phyloP scores from a whole-genome alignment of 176 grass and related monocot genomes.

The Hyparrhenia diplandra region DNA sequence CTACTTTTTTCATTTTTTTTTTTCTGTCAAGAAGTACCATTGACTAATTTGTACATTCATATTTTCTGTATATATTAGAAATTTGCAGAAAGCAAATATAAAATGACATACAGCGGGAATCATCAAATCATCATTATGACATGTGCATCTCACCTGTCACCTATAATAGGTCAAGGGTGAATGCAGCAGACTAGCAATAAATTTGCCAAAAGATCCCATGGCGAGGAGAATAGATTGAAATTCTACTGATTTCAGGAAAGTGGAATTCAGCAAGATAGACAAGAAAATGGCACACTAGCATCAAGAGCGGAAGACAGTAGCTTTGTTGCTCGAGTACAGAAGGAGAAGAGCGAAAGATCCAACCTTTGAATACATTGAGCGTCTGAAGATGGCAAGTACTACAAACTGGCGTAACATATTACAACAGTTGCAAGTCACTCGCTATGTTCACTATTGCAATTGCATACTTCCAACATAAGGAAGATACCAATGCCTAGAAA shows the following conservation, averaged over 20 bases:
- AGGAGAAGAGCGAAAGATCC: not conserved
- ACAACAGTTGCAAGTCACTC: not conserved
- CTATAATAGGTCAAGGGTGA: not conserved
- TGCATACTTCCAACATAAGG: not conserved
- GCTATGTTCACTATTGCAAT: not conserved
- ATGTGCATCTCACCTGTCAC: no score
- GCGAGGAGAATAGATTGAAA: not conserved
- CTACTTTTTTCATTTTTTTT: not conserved
- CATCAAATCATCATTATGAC: not conserved
- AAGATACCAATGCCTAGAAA: constrained; percentile 29
- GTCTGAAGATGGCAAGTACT: not conserved
- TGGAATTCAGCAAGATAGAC: not conserved
- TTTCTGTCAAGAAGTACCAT: not conserved
- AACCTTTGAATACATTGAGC: not conserved
- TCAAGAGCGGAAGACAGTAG: not conserved
- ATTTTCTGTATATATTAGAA: not conserved
- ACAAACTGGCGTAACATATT: not conserved
- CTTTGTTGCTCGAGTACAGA: not conserved
- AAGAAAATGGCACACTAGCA: not conserved
- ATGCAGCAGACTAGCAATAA: not conserved
- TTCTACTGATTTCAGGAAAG: not conserved
- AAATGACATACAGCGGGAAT: not conserved
- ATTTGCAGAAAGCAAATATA: not conserved
- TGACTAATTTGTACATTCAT: not conserved
- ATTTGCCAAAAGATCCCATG: not conserved